Percentiles rank a stretch among this genome's conserved stretches.
Evolutionary conservation across 495 filamentous ascomycete genomes (phyloP).

Genomic region (Penicillium angulare): DNA sequence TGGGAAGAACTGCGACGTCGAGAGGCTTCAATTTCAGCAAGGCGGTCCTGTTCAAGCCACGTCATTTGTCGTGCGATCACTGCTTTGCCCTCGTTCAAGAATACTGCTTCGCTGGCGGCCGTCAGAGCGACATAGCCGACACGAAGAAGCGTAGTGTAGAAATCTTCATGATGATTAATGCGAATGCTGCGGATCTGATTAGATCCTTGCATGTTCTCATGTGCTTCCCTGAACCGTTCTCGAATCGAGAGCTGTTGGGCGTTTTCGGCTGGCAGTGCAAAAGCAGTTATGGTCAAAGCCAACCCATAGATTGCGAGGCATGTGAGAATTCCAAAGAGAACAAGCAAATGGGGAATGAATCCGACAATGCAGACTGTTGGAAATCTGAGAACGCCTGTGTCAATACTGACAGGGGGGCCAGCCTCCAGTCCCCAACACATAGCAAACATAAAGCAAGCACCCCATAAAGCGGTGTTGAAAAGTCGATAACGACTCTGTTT

Average conservation of each 20-base stretch:
- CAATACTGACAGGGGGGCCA: constrained; percentile 48
- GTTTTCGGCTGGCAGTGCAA: constrained; percentile 57
- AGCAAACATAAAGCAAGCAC: constrained; percentile 77
- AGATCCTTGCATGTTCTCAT: constrained; percentile 89
- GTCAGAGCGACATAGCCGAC: constrained; percentile 84
- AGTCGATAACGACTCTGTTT: constrained; percentile 76
- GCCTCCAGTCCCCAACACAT: constrained; percentile 68
- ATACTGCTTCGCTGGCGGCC: constrained; percentile 92
- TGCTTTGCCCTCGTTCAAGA: constrained; percentile 82
- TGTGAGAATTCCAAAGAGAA: constrained; percentile 70
- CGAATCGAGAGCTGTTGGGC: constrained; percentile 38
- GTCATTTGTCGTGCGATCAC: constrained; percentile 76
- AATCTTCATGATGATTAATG: constrained; percentile 84
- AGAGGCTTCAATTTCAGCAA: constrained; percentile 56
- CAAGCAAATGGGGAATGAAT: constrained; percentile 87
- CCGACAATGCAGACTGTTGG: constrained; percentile 94
- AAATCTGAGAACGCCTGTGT: constrained; percentile 64
- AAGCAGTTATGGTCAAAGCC: constrained; percentile 71
- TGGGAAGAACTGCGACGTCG: constrained; percentile 23
- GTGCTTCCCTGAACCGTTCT: constrained; percentile 61
- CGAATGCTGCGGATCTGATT: constrained; percentile 75
- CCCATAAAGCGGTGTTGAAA: constrained; percentile 85
- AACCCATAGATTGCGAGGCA: constrained; percentile 74
- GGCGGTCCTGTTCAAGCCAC: constrained; percentile 86
- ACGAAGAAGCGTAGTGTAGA: constrained; percentile 86